Evolutionary conservation across 2,329 filamentous ascomycete genomes (phyloP), one percentile per base, ranked within the genome.

Genomic region (Hypoxylon sp.): DNA sequence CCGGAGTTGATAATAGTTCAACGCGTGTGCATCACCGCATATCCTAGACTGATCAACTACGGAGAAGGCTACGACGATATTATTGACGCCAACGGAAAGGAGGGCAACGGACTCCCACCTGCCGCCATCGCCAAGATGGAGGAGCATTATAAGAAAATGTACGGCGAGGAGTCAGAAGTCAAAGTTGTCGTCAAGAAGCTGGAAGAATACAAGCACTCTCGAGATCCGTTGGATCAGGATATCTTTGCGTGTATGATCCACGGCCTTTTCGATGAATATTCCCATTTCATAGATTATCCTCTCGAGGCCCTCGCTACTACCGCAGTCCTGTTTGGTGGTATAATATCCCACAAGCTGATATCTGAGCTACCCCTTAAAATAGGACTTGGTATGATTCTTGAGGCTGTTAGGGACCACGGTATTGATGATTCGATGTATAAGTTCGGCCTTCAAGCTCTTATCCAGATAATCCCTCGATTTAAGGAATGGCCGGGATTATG

Each of bases 171-270:
- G 72, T 89, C 94, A 19, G 91, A 95, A 69, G 92, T 98, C 17
- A 89, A 93, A 61, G 89, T 93, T 60, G 92, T 99, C 71, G 92
- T 99, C 56, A 90, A 92, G 68, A 88, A 93, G 42, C 88, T 99
- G 75, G 91, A 93, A 70, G 87, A 88, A 62, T 97, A 97, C 82
- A 98, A 99, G 79, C 90, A 90, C 62, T 98, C 97, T 0, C 89
- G 89, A 52, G 92, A 96, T 67, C 87, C 93, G 1, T 83, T 91
- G 15, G 93, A 98, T 67, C 96, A 98, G 78, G 96, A 99, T 77
- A 88, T 98, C 6, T 99, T 99, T 78, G 93, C 95, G 13, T 98
- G 95, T 82, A 99, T 99, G 94, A 97, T 99, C 37, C 94, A 98
- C 76, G 96, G 96, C 0, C 84, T 99, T 3, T 98, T 99, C 74